Evolutionary conservation across 1,139 yeast species (phyloP), one percentile per base, ranked within the genome.

Genomic region (Scheffersomyces quercinus): DNA sequence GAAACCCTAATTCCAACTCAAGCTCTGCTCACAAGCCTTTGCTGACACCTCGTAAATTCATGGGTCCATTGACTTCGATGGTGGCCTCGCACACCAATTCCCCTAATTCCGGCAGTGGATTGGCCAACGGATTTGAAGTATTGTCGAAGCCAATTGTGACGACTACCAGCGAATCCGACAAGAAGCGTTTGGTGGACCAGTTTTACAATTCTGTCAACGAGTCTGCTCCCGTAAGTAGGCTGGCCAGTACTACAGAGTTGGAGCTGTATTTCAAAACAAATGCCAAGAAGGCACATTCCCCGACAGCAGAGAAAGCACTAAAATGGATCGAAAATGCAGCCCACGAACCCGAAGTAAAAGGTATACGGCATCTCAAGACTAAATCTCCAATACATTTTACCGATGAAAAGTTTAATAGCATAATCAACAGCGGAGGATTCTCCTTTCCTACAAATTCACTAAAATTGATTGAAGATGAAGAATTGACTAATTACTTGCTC

Each of bases 121-220:
- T 20, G 26, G 26, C 26, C 26, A 20, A 20, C 26, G 32, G 38
- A 6, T n/a, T n/a, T 14, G 38, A 24, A 11, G 35, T 8, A 10
- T 16, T n/a, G 31, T 13, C 15, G 15, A 14, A 16, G 6, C 38
- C 9, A 31, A 11, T 12, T n/a, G 33, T 15, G 15, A 28, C 26
- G 24, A 15, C 34, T 30, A 30, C 38, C 36, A 40, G 32, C 24
- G 53, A 45, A 16, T 52, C 48, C 31, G 64, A 64, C 41, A 59
- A 59, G 39, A 68, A 67, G 45, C 54, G 75, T 35, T 54, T 73
- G 44, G 77, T 71, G 45, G 75, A 71, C 50, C 77, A 71, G 48
- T 73, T 73, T 52, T 72, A 68, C 53, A 65, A 54, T 38, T 45
- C 56, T 44, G 44, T 48, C 45, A 52, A 52, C 41, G 53, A 51